Base-by-base conservation (phyloP, 2,329 filamentous ascomycete species). In the Ophiostoma sp. region DNA sequence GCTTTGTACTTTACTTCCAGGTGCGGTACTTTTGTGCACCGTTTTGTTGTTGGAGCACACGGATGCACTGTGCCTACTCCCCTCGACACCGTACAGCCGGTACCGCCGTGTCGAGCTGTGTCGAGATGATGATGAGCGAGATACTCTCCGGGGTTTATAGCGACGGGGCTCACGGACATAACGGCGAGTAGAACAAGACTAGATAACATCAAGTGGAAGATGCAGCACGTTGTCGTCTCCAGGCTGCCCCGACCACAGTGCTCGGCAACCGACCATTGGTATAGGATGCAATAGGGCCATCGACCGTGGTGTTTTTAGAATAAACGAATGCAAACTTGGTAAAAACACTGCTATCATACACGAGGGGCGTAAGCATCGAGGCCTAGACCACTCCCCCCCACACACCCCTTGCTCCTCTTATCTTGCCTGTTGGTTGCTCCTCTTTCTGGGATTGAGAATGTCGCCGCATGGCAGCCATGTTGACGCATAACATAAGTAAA, bases 91-190 rank as follows among this genome's bases (percentile, higher is more conserved):
- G n/a, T 9, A 27, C 14, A n/a, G 18, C 47, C 27, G 27, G 27
- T 27, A 52, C 47, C 9, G 42, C 42, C 42, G 42, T 52, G 11
- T 55, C n/a, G 27, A 27, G 2, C 27, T 27, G 27, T 27, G 27
- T 27, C 27, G 27, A 27, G 27, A 27, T 27, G 27, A 27, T 27
- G 27, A 27, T 27, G 27, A 27, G 27, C 27, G 27, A 27, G n/a
- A n/a, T n/a, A n/a, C n/a, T n/a, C 12, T 55, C 27, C 18, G 49
- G 18, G 49, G n/a, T 27, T 12, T 55, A 55, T n/a, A 55, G 49
- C 49, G 11, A 55, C 18, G n/a, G 49, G n/a, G 18, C 49, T 18
- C n/a, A 55, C 49, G 49, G 49, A 49, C 49, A 55, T 55, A 55
- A 36, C 18, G 11, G 49, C n/a, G 47, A 52, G 14, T 8, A 8